Conservation (phyloP, 2,329 filamentous ascomycete species). For the Beauveria australis region DNA sequence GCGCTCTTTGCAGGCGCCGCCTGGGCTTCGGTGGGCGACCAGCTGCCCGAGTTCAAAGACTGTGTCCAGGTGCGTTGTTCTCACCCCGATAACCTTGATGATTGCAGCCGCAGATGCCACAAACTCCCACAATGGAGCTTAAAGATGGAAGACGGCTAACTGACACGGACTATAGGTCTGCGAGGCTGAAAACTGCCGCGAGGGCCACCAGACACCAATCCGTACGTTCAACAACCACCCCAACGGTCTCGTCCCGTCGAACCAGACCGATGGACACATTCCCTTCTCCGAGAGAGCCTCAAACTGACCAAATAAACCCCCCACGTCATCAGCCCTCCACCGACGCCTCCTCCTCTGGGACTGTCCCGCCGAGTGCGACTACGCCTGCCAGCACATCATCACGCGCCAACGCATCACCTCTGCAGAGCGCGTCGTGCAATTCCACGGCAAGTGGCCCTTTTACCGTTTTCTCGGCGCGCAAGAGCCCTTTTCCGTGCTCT, state of each 20-base stretch:
- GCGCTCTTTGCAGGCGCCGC: slow-evolving; percentile 35
- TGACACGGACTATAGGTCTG: slow-evolving; percentile 55
- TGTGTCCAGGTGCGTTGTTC: slow-evolving; percentile 62
- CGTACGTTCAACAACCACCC: slow-evolving; percentile 46
- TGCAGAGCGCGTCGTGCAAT: slow-evolving; percentile 70
- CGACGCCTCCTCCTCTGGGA: slow-evolving; percentile 86
- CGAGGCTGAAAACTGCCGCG: slow-evolving; percentile 67
- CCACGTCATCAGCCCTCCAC: slow-evolving; percentile 60
- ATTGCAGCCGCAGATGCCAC: no score
- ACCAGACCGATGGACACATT: neutral
- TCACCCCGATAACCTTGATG: neutral
- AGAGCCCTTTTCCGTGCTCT: slow-evolving; percentile 88
- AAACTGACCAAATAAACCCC: neutral
- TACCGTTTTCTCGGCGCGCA: slow-evolving; percentile 84
- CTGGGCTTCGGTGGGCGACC: slow-evolving; percentile 72
- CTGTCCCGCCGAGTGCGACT: slow-evolving; percentile 92
- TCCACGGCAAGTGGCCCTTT: slow-evolving; percentile 99
- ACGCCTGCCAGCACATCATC: slow-evolving; percentile 91
- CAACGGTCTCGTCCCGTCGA: slow-evolving; percentile 6
- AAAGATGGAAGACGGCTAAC: neutral
- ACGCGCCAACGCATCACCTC: slow-evolving; percentile 62
- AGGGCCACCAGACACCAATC: slow-evolving; percentile 53
- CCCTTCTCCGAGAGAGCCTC: neutral
- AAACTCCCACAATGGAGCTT: neutral
- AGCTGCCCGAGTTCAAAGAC: slow-evolving; percentile 75